Evolutionary conservation across 768 basidiomycete genomes (phyloP).

Genomic region (Boletus speciosus): DNA sequence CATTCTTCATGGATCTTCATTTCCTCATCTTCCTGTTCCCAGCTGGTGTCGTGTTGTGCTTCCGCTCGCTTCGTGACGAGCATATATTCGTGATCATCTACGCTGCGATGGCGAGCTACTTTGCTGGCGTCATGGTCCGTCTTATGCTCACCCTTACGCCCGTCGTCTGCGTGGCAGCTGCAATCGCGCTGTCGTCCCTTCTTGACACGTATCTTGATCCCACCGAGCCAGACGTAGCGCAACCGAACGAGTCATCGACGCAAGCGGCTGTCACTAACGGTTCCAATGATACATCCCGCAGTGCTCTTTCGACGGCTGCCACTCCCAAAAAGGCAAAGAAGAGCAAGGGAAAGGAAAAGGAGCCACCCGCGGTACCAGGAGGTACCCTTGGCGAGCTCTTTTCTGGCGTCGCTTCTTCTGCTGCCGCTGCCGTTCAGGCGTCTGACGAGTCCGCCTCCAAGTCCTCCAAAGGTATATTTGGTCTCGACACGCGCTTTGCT

Average conservation of each 20-base stretch:
- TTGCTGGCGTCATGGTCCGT: conserved; percentile 99
- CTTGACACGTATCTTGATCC: conserved; percentile 92
- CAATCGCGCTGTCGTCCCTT: conserved; percentile 84
- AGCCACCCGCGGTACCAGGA: conserved; percentile 38
- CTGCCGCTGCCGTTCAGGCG: conserved; percentile 23
- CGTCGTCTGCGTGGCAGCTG: conserved; percentile 90
- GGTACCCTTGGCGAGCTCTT: conserved; percentile 41
- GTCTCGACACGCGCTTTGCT: conserved; percentile 75
- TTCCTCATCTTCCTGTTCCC: conserved; percentile 98
- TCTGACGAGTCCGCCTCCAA: conserved; percentile 9
- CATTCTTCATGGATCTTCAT: conserved; percentile 99
- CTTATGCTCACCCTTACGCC: conserved; percentile 97
- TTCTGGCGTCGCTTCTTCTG: conserved; percentile 36
- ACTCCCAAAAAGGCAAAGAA: conserved; percentile 49
- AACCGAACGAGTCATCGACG: conserved; percentile 5
- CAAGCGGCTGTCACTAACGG: not conserved
- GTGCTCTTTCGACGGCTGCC: conserved; percentile 24
- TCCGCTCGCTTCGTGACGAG: conserved; percentile 92
- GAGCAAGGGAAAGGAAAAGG: conserved; percentile 54
- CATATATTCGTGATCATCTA: conserved; percentile 99
- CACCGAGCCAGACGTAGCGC: conserved; percentile 50
- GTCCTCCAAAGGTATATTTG: conserved; percentile 64
- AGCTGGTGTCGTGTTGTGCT: conserved; percentile 91
- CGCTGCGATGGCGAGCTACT: conserved; percentile 93
- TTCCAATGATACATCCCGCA: conserved; percentile 18